Evolutionary conservation across 768 basidiomycete species (phyloP).

Genomic region (Termitomyces titanicus): DNA sequence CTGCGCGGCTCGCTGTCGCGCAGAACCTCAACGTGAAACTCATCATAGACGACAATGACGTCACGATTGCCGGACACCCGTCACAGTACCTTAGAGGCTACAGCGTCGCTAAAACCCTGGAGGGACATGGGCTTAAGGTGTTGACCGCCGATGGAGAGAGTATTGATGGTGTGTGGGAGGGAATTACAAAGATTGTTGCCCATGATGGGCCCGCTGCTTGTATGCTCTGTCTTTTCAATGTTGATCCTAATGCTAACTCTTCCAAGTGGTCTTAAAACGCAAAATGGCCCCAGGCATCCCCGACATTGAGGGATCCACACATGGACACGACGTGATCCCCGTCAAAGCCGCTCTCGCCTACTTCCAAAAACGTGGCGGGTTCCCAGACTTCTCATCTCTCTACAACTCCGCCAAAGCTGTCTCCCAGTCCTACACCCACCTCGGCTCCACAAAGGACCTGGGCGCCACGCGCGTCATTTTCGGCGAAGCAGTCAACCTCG

Average conservation of each 20-base stretch:
- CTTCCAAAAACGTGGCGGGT: slow-evolving; percentile 55
- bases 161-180: slow-evolving; percentile 73
- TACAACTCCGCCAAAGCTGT: slow-evolving; percentile 63
- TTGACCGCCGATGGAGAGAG: slow-evolving; percentile 74
- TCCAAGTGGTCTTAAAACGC: slow-evolving; percentile 64
- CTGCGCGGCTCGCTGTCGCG: slow-evolving; percentile 83
- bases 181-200: slow-evolving; percentile 48
- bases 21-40: slow-evolving; percentile 82
- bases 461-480: slow-evolving; percentile 83
- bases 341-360: slow-evolving; percentile 78
- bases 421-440: slow-evolving; percentile 52
- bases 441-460: slow-evolving; percentile 69
- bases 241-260: not conserved
- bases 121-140: slow-evolving; percentile 82
- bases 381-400: slow-evolving; percentile 44
- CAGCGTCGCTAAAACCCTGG: slow-evolving; percentile 64
- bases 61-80: slow-evolving; percentile 90
- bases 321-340: slow-evolving; percentile 85
- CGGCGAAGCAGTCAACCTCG: slow-evolving; percentile 78
- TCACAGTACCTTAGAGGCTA: slow-evolving; percentile 84
- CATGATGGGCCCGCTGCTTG: slow-evolving; percentile 78
- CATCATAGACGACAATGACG: slow-evolving; percentile 87
- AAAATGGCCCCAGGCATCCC: slow-evolving; percentile 65
- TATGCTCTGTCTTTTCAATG: slow-evolving; percentile 23
- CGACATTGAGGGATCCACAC: slow-evolving; percentile 73